These are phyloP conservation scores for Lachancea mirantina DNA, from an alignment of 805 yeast species.

Conservation along the genomic window DNA sequence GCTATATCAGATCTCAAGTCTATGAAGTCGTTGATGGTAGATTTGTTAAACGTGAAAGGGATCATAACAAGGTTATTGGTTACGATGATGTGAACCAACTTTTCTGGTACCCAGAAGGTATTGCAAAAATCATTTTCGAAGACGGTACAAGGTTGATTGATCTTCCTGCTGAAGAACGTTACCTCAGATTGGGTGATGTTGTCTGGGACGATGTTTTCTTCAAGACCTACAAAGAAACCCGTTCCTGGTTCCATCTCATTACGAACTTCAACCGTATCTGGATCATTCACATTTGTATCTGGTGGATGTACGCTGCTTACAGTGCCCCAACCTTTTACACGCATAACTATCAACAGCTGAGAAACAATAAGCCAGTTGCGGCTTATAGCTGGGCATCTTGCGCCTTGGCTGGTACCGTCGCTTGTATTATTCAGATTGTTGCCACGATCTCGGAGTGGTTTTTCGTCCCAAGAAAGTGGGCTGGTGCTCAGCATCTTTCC, in stretches of 20 bases:
- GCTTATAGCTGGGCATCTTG: conserved; percentile 90
- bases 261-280: conserved; percentile 98
- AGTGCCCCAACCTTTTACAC: conserved; percentile 91
- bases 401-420: conserved; percentile 89
- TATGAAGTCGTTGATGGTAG: conserved; percentile 77
- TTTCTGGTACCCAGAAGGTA: conserved; percentile 92
- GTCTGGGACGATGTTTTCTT: conserved; percentile 88
- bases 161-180: conserved; percentile 84
- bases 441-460: conserved; percentile 93
- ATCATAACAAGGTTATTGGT: conserved; percentile 77
- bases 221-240: conserved; percentile 90
- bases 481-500: conserved; percentile 95
- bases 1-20: conserved; percentile 71
- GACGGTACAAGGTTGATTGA: conserved; percentile 92
- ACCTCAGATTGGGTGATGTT: conserved; percentile 81
- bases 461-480: conserved; percentile 97
- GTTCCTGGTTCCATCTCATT: conserved; percentile 95
- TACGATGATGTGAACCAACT: conserved; percentile 87
- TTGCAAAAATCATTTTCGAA: conserved; percentile 80
- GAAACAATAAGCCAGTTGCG: conserved; percentile 79
- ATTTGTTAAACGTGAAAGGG: conserved; percentile 77
- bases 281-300: conserved; percentile 84
- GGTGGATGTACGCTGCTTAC: conserved; percentile 93
- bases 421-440: conserved; percentile 67
- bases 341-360: conserved; percentile 71